A percentile compares a stretch with the other conserved stretches of the same genome.
phyloP scores from a whole-genome alignment of 2,329 filamentous ascomycete species.

The Penicillium nordicum region DNA sequence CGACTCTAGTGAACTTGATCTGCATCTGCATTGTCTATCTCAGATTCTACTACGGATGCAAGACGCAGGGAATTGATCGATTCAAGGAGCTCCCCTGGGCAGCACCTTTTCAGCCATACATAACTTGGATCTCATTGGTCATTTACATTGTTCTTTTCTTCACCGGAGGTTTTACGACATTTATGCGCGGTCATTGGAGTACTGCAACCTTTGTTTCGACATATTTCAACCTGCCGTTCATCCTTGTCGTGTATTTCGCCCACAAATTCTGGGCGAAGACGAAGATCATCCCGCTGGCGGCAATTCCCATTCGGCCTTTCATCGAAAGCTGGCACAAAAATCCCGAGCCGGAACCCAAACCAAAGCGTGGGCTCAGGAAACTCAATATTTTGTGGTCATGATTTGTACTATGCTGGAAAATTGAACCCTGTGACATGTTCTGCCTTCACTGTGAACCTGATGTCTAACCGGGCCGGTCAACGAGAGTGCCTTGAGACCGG shows the following conservation, averaged over 20 bases:
- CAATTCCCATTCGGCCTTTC: slow-evolving; percentile 37
- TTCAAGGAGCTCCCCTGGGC: slow-evolving; percentile 47
- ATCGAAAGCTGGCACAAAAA: slow-evolving; percentile 27
- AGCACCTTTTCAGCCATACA: slow-evolving; percentile 55
- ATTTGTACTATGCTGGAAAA: neutral
- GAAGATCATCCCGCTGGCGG: slow-evolving; percentile 30
- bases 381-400: slow-evolving; percentile 31
- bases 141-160: slow-evolving; percentile 60
- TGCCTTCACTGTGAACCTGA: neutral
- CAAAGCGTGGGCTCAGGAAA: slow-evolving; percentile 18
- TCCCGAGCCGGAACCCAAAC: slow-evolving; percentile 25
- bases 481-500: neutral
- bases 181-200: slow-evolving; percentile 23
- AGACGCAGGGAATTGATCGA: slow-evolving; percentile 38
- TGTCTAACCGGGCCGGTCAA: neutral
- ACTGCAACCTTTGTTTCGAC: slow-evolving; percentile 61
- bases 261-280: slow-evolving; percentile 39
- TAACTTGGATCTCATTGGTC: slow-evolving; percentile 55
- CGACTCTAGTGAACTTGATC: slow-evolving; percentile 54
- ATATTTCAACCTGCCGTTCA: slow-evolving; percentile 60
- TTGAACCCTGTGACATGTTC: neutral
- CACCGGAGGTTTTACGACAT: slow-evolving; percentile 62
- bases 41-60: slow-evolving; percentile 49
- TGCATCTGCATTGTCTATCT: slow-evolving; percentile 55
- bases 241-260: slow-evolving; percentile 50